Evolutionary conservation across 495 filamentous ascomycete species (phyloP).

Genomic region (Talaromyces proteolyticus): DNA sequence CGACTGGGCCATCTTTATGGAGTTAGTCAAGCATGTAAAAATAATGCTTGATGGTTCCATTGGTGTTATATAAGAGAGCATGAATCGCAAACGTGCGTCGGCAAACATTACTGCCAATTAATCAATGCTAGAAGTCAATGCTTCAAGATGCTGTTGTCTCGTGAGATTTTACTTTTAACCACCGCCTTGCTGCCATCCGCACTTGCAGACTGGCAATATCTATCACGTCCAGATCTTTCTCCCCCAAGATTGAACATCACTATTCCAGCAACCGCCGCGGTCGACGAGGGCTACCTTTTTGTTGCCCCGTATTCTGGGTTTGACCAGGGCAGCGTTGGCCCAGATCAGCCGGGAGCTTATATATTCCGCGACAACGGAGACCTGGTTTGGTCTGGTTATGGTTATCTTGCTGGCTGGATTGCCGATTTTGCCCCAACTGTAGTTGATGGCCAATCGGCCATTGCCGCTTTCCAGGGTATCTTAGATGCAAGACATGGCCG

Average conservation of each 20-base stretch:
- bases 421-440: slow-evolving; percentile 39
- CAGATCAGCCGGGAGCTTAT: slow-evolving; percentile 48
- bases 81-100: too few species aligned
- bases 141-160: too few species aligned
- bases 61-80: too few species aligned
- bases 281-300: slow-evolving; percentile 48
- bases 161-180: too few species aligned
- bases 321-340: slow-evolving; percentile 41
- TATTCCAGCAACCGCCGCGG: slow-evolving; percentile 40
- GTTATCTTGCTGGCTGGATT: slow-evolving; percentile 47
- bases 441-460: slow-evolving; percentile 45
- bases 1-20: too few species aligned
- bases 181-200: slow-evolving; percentile 24
- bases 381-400: slow-evolving; percentile 50
- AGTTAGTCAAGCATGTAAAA: too few species aligned
- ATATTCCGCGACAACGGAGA: slow-evolving; percentile 50
- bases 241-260: slow-evolving; percentile 52
- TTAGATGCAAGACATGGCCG: slow-evolving; percentile 50
- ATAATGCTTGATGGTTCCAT: too few species aligned
- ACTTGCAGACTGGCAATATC: slow-evolving; percentile 49
- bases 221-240: slow-evolving; percentile 49
- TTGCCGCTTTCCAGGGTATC: slow-evolving; percentile 49
- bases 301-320: slow-evolving; percentile 47
- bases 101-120: too few species aligned
- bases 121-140: too few species aligned